Evolutionary conservation across 2,329 filamentous ascomycete genomes (phyloP), one percentile per base, ranked within the genome.

Genomic region (Monilinia fructigena): DNA sequence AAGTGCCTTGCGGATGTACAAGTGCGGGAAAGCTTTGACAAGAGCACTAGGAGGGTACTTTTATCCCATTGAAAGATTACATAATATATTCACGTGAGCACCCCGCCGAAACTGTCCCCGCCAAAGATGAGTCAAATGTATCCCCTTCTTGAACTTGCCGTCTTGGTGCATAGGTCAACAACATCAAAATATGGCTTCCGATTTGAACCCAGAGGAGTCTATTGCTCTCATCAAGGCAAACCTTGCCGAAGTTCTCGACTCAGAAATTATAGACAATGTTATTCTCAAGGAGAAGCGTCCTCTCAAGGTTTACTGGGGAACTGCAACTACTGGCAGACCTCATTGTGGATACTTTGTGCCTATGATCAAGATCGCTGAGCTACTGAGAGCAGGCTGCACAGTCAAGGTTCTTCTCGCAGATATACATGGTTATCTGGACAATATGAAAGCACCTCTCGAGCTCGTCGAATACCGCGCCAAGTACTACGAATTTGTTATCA

Each of bases 351-450:
- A 97, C 83, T 91, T 96, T 38, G 74, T 75, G 7, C 89, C 93
- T 7, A 89, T 90, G 73, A 86, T 96, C 76, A 97, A 97, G 79
- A 90, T 97, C 69, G 93, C 92, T 50, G 89, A 97, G 77, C 87
- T 96, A 74, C 86, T 97, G 45, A 85, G 86, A 47, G 93, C 94
- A 40, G 93, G 90, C 48, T 97, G 92, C 80, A 86, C 93, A 68
- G 87, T 96, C 68, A 91, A 86, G 66, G 84, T 96, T 68, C 86
- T 66, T 8, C 64, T 66, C 28, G 91, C 93, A 0, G 92, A 94
- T 4, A 86, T 96, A 55, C 88, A 90, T 66, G 91, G 87, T 72
- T 92, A 92, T 79, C 87, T 93, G 73, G 89, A 92, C 80, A 91
- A 91, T 78, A 83, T 91, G 76, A 96, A 96, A 78, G 91, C 93